Evolutionary conservation across 2,329 filamentous ascomycete species (phyloP), one percentile per base, ranked within the genome.

Genomic region (Cadophora sp.): DNA sequence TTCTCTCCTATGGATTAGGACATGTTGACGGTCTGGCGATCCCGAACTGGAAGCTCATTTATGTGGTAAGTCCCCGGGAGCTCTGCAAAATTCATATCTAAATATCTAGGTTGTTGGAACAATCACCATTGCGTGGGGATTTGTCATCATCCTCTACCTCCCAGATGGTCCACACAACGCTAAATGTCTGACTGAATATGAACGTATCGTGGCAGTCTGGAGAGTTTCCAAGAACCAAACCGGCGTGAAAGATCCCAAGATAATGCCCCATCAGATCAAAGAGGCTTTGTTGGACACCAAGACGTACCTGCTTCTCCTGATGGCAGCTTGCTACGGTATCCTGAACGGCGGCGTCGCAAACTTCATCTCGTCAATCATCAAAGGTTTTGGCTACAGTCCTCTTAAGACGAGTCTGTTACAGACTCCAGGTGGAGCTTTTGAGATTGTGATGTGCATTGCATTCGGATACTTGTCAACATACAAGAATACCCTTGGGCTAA

Each of bases 321-420:
- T 89, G 81, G 90, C 90, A 87, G 86, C 85, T 0, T 84, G 86
- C 0, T 87, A 87, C 14, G 22, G 47, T 8, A 63, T 55, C 0
- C 84, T 91, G 66, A 92, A 91, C 72, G 89, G 89, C 6, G 89
- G 89, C 3, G 86, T 91, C 9, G 85, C 84, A 18, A 89, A 89
- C 1, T 92, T 91, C 72, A 88, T 89, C 0, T 88, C 89, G 0
- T 79, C 91, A 0, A 91, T 92, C 67, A 89, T 92, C 0, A 87
- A 84, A 0, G 91, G 89, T 0, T 91, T 92, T 73, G 89, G 89
- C 65, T 91, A 84, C 79, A 82, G 81, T 48, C 81, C 84, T 0
- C 82, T 90, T 0, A 81, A 89, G 41, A 84, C 88, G 0, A 91
- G 92, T 69, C 81, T 93, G 0, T 87, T 90, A 74, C 91, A 93